Conservation (phyloP, 441 rosid genomes). For the Pelargonium exstipulatum region DNA sequence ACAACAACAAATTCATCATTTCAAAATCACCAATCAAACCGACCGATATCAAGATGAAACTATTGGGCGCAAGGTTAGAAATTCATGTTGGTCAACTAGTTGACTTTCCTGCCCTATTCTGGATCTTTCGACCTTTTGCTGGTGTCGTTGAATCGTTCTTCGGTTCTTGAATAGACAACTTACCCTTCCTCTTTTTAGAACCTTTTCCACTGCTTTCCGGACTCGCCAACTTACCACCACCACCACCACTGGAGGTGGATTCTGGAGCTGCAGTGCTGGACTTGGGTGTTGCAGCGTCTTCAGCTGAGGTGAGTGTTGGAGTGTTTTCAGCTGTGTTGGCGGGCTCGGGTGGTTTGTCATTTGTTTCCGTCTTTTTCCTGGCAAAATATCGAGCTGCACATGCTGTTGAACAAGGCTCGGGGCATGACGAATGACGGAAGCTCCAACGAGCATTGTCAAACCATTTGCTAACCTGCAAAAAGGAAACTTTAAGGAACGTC, state of each 20-base stretch:
- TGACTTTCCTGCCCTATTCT: not conserved
- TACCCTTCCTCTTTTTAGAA: conserved; percentile 27
- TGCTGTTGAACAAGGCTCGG: conserved; percentile 19
- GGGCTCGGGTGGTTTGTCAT: conserved; percentile 1
- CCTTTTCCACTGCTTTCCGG: conserved; percentile 7
- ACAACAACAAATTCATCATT: not conserved
- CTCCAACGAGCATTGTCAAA: conserved; percentile 78
- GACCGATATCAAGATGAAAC: not conserved
- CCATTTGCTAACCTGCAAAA: conserved; percentile 72
- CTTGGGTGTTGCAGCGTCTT: conserved; percentile 17
- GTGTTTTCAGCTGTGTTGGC: not conserved
- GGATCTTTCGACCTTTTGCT: not conserved
- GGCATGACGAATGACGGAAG: conserved; percentile 38
- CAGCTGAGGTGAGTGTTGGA: conserved; percentile 13
- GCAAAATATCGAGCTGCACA: conserved; percentile 20
- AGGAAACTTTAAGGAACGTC: conserved; percentile 6
- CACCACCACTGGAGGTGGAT: not conserved
- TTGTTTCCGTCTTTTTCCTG: conserved; percentile 20
- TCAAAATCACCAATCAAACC: no score
- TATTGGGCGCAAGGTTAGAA: not conserved
- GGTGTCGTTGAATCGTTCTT: not conserved
- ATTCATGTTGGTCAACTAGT: not conserved
- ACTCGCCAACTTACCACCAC: not conserved
- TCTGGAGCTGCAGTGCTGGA: conserved; percentile 4
- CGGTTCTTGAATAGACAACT: not conserved